A percentile compares a stretch with the other conserved stretches of the same genome.
Conservation (phyloP, 192 early-diverging fungal species). For the Funneliformis geosporum region DNA sequence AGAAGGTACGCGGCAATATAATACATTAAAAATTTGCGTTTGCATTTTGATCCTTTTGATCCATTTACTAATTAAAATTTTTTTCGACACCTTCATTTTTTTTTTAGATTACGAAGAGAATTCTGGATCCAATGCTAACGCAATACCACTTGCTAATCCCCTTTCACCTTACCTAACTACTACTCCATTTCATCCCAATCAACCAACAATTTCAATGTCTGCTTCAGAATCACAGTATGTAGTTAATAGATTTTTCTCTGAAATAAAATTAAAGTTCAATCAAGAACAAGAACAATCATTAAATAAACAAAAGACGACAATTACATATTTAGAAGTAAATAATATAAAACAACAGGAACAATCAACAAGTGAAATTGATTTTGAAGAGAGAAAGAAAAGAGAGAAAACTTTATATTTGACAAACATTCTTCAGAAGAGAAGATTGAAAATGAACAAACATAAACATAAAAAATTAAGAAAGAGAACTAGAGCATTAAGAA, state of each 20-base stretch:
- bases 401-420: constrained; percentile 55
- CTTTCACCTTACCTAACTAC: constrained; percentile 5
- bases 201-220: not conserved
- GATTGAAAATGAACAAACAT: constrained; percentile 96
- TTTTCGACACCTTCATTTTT: not conserved
- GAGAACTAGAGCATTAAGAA: constrained; percentile 73
- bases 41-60: not conserved
- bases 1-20: not conserved
- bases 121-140: not conserved
- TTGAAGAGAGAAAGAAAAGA: constrained; percentile 37
- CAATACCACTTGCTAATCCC: not conserved
- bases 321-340: not conserved
- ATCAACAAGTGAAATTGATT: constrained; percentile 29
- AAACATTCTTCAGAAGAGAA: constrained; percentile 80
- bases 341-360: not conserved
- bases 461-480: constrained; percentile 89
- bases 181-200: not conserved
- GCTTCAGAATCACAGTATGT: not conserved
- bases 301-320: not conserved
- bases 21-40: not conserved
- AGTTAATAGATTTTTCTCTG: not conserved
- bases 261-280: not conserved
- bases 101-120: constrained; percentile 5
- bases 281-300: not conserved
- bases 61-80: not conserved